A percentile compares a stretch with the other conserved stretches of the same genome.
Conservation (phyloP, 2,329 filamentous ascomycete genomes). For the Capronia epimyces region DNA sequence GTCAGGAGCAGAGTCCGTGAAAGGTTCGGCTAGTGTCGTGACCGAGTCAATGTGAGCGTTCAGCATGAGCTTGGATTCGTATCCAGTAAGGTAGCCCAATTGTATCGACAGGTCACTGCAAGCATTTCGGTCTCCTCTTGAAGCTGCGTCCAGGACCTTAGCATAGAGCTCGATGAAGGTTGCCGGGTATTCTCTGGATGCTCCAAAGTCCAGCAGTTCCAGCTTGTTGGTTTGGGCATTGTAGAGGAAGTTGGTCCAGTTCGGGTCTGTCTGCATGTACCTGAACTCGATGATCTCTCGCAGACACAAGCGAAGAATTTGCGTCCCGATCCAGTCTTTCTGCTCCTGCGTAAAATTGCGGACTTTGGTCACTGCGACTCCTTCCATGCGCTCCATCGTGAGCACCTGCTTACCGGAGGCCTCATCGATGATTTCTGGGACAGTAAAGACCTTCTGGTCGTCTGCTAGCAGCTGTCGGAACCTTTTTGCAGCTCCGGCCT, state of each 20-base stretch:
- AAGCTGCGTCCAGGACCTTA: slow-evolving; percentile 71
- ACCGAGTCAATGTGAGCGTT: slow-evolving; percentile 86
- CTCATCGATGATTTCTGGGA: slow-evolving; percentile 71
- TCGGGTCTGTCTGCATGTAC: slow-evolving; percentile 99
- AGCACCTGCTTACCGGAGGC: slow-evolving; percentile 81
- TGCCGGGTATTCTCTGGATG: slow-evolving; percentile 76
- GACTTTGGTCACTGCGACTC: slow-evolving; percentile 77
- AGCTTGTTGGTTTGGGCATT: slow-evolving; percentile 66
- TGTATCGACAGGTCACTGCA: slow-evolving; percentile 65
- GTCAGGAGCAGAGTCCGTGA: slow-evolving; percentile 67
- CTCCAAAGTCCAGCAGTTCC: slow-evolving; percentile 92
- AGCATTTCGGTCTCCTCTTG: slow-evolving; percentile 58
- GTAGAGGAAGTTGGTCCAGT: slow-evolving; percentile 99
- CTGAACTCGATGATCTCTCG: slow-evolving; percentile 90
- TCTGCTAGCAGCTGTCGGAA: slow-evolving; percentile 74
- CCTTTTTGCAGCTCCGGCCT: slow-evolving; percentile 71
- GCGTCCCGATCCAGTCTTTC: slow-evolving; percentile 91
- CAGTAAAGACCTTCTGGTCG: slow-evolving; percentile 67
- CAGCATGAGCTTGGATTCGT: slow-evolving; percentile 78
- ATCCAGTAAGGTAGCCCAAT: slow-evolving; percentile 86
- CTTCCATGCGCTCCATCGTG: slow-evolving; percentile 88
- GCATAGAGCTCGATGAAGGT: slow-evolving; percentile 77
- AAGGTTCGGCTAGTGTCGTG: slow-evolving; percentile 86
- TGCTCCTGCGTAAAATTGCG: slow-evolving; percentile 71
- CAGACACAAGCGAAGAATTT: slow-evolving; percentile 84